These are phyloP conservation scores for Colletotrichum tamarilloi DNA, from an alignment of 2,329 filamentous ascomycete species.

Conservation along the genomic window DNA sequence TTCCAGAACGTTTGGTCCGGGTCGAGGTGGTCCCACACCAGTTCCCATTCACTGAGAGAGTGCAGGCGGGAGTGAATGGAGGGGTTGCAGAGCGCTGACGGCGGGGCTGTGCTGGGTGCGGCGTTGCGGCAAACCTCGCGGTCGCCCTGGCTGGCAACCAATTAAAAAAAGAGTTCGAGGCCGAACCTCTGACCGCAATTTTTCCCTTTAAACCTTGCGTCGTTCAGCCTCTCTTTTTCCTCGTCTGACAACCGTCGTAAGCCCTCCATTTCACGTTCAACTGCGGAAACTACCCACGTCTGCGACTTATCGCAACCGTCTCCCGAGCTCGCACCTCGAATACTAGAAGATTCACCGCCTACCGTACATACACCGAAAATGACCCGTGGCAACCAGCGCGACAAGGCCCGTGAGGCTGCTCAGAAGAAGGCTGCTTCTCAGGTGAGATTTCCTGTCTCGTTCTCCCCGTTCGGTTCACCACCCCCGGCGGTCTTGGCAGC, in stretches of 20 bases:
- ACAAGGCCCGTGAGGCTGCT: conserved; percentile 90
- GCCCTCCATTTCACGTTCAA: not conserved
- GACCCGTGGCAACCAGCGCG: conserved; percentile 96
- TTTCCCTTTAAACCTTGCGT: not conserved
- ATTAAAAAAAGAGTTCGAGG: conserved; percentile 11
- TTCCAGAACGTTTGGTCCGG: conserved; percentile 13
- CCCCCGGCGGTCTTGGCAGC: too few species aligned
- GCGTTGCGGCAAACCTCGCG: conserved; percentile 9
- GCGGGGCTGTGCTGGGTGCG: too few species aligned
- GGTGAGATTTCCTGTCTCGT: conserved; percentile 57
- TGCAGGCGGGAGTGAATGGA: too few species aligned
- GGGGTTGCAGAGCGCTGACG: too few species aligned
- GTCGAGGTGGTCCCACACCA: too few species aligned
- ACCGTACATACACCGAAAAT: conserved; percentile 59
- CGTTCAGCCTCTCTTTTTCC: not conserved
- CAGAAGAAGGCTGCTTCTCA: conserved; percentile 74
- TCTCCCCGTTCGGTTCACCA: too few species aligned
- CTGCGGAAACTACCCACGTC: not conserved
- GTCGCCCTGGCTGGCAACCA: not conserved
- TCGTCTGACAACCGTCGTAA: not conserved
- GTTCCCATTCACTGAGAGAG: too few species aligned
- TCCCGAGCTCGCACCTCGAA: conserved; percentile 1
- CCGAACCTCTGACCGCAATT: conserved; percentile 7
- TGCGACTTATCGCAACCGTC: not conserved
- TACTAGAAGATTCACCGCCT: too few species aligned